phyloP scores from a whole-genome alignment of 2,329 filamentous ascomycete genomes.

The Alternaria gansuensis region DNA sequence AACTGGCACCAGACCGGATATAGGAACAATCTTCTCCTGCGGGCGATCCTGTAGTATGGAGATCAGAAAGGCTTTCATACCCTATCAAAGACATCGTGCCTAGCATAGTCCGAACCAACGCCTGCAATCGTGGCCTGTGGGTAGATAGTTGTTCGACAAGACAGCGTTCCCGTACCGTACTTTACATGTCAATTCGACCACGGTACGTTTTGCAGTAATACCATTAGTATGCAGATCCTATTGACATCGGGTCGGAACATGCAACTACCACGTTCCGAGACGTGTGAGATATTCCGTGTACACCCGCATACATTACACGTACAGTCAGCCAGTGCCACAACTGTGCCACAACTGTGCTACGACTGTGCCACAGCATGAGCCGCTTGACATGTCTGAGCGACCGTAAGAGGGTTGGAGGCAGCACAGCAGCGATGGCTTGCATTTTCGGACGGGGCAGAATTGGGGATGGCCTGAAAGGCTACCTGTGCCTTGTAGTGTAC shows the following conservation, averaged over 20 bases:
- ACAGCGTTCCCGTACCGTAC: conserved; percentile 12
- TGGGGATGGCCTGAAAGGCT: not conserved
- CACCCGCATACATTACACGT: not conserved
- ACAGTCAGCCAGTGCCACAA: conserved; percentile 11
- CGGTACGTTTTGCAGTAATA: conserved; percentile 9
- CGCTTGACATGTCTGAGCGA: conserved; percentile 8
- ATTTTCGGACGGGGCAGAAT: not conserved
- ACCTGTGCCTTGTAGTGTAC: not conserved
- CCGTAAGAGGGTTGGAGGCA: conserved; percentile 15
- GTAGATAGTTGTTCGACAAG: conserved; percentile 14
- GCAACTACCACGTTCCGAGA: conserved; percentile 10
- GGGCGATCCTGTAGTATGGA: conserved; percentile 4
- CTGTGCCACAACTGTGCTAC: conserved; percentile 1
- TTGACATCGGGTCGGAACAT: not conserved
- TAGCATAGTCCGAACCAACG: conserved; percentile 2
- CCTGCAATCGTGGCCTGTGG: conserved; percentile 7
- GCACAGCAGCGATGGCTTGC: conserved; percentile 14
- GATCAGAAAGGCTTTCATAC: not conserved
- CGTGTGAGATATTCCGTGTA: not conserved
- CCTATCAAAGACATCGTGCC: conserved; percentile 1
- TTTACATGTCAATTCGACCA: conserved; percentile 9
- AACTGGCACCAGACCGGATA: conserved; percentile 7
- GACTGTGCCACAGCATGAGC: conserved; percentile 9
- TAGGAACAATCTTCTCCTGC: conserved; percentile 16
- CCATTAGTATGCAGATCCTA: conserved; percentile 5